Base-by-base conservation (phyloP, 139 green algal species). In the Asterochloris erici region DNA sequence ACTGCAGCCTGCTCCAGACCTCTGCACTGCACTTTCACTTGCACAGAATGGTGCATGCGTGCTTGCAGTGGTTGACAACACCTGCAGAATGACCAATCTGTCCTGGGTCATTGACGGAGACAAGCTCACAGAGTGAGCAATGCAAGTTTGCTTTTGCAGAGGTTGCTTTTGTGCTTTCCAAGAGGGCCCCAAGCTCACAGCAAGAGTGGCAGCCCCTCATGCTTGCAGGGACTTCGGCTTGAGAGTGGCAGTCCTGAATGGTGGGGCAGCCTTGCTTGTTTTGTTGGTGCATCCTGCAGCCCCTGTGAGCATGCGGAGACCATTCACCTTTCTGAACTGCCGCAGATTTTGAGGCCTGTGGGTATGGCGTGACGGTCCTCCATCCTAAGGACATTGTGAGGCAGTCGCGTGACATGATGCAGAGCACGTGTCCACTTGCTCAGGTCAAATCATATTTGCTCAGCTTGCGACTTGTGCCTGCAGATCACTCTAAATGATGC, bases 61-160 rank as follows among this genome's bases (percentile, higher is more conserved):
- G 70, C 23, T 23, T 76, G 70, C 29, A 76, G 70, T 76, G 10
- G 66, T 71, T 26, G 79, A 94, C 81, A 90, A 95, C 84, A 66
- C 74, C 10, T 98, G 94, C 82, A 76, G 73, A 9, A 98, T 98
- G 94, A 98, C 96, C n/a, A 98, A 98, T 85, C 83, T 95, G 29
- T 82, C 73, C 47, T 98, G 95, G 95, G 73, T 92, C 0, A 90
- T 98, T 10, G 90, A 96, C 60, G 92, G 90, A 9, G 64, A 84
- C 60, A 61, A 83, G 60, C 84, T 87, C 16, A 79, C 76, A 63
- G 76, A 80, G 76, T 80, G 68, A 64, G 76, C 38, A 69, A 54
- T 54, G 38, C 24, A 54, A 26, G 29, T 28, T 68, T 64, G 29
- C 75, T 19, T n/a, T 29, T 19, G 54, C 54, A 79, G 9, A 64